Evolutionary conservation across 305 asterid species (phyloP).

Genomic region (Nicotiana rustica): DNA sequence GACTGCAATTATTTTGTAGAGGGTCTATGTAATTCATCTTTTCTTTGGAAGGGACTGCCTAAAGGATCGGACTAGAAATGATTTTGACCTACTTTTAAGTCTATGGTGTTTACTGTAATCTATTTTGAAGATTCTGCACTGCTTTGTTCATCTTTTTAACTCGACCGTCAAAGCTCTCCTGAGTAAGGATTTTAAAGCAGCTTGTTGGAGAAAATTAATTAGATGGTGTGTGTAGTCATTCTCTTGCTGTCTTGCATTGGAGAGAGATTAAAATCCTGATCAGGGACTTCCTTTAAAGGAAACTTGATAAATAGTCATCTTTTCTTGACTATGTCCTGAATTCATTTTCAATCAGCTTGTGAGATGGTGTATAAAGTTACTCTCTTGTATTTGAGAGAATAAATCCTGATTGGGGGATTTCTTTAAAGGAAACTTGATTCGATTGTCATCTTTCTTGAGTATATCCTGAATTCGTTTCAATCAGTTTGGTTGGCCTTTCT

Average conservation of each 20-base stretch:
- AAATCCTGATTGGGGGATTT: constrained; percentile 20
- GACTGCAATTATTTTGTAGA: background rate
- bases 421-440: constrained; percentile 7
- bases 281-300: constrained; percentile 22
- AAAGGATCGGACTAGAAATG: background rate
- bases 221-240: background rate
- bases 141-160: background rate
- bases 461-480: constrained; percentile 12
- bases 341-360: constrained; percentile 1
- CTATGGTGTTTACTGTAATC: background rate
- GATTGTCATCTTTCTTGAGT: constrained; percentile 7
- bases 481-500: constrained; percentile 16
- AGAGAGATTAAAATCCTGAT: constrained; percentile 15
- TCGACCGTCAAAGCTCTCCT: constrained; percentile 24
- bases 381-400: background rate
- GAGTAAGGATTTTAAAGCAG: constrained; percentile 19
- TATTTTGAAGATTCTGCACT: constrained; percentile 11
- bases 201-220: background rate
- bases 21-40: constrained; percentile 7
- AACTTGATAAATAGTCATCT: background rate
- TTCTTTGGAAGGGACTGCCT: constrained; percentile 11
- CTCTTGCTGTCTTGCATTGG: background rate
- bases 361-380: background rate
- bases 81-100: constrained; percentile 20
- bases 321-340: constrained; percentile 8